Conservation (phyloP, 2,329 filamentous ascomycete genomes). For the Hawksworthiomyces lignivorus region DNA sequence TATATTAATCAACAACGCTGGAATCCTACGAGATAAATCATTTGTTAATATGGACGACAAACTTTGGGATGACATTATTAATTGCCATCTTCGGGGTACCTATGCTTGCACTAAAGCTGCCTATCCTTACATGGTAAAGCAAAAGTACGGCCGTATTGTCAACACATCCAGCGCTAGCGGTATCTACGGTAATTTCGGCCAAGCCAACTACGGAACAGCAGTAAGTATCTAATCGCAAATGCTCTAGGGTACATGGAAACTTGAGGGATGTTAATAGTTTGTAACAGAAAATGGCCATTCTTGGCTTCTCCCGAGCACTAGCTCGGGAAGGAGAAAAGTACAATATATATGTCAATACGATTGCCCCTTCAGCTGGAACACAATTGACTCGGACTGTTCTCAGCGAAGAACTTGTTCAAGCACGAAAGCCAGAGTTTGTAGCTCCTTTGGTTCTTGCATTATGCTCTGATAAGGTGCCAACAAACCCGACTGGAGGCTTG, state of each 20-base stretch:
- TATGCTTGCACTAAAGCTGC: slow-evolving; percentile 97
- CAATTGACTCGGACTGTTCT: slow-evolving; percentile 90
- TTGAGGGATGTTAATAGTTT: no score
- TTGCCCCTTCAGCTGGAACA: slow-evolving; percentile 94
- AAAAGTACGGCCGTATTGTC: slow-evolving; percentile 94
- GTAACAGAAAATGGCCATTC: slow-evolving; percentile 73
- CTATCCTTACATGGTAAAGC: slow-evolving; percentile 95
- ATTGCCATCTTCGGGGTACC: slow-evolving; percentile 87
- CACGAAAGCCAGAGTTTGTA: slow-evolving; percentile 98
- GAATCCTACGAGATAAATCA: slow-evolving; percentile 95
- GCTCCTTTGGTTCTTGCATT: slow-evolving; percentile 86
- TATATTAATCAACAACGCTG: slow-evolving; percentile 95
- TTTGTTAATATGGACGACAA: slow-evolving; percentile 96
- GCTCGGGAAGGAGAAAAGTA: slow-evolving; percentile 92
- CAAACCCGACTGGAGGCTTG: slow-evolving; percentile 74
- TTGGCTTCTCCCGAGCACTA: slow-evolving; percentile 88
- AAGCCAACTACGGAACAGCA: slow-evolving; percentile 92
- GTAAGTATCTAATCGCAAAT: slow-evolving; percentile 38
- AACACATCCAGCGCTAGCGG: slow-evolving; percentile 97
- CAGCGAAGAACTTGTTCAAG: slow-evolving; percentile 95
- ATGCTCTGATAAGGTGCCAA: slow-evolving; percentile 75
- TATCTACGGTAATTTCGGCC: slow-evolving; percentile 98
- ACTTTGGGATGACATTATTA: slow-evolving; percentile 85
- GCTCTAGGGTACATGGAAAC: background rate
- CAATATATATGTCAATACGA: slow-evolving; percentile 97